These are phyloP conservation scores for Pharus latifolius DNA, from an alignment of 176 grass and related monocot species.

Conservation along the genomic window DNA sequence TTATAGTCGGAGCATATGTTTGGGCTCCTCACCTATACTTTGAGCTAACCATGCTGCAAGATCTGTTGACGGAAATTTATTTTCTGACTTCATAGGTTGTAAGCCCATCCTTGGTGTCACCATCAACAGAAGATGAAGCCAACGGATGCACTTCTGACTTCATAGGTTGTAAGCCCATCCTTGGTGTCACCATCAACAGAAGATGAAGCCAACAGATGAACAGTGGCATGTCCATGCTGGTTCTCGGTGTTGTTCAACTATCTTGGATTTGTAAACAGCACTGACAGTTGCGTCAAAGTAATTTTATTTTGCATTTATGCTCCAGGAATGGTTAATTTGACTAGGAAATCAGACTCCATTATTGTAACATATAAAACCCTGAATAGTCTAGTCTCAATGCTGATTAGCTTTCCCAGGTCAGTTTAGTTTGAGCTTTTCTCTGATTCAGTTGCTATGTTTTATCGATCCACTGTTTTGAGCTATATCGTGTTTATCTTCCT, in stretches of 20 bases:
- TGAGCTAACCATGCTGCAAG: too few species aligned
- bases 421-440: neutral
- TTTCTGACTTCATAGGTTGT: too few species aligned
- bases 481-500: too few species aligned
- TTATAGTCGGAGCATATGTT: too few species aligned
- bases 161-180: too few species aligned
- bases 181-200: neutral
- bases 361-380: neutral
- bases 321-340: neutral
- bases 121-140: too few species aligned
- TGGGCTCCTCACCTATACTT: too few species aligned
- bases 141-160: too few species aligned
- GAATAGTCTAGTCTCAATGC: neutral
- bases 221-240: neutral
- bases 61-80: too few species aligned
- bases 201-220: neutral
- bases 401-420: neutral
- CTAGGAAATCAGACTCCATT: neutral
- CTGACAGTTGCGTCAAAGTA: neutral
- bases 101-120: too few species aligned
- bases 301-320: neutral
- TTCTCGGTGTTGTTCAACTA: neutral
- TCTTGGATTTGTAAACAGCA: neutral
- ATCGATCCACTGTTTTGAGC: too few species aligned
- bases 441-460: too few species aligned